Evolutionary conservation across 495 filamentous ascomycete species (phyloP).

Genomic region (Evansstolkia leycettana): DNA sequence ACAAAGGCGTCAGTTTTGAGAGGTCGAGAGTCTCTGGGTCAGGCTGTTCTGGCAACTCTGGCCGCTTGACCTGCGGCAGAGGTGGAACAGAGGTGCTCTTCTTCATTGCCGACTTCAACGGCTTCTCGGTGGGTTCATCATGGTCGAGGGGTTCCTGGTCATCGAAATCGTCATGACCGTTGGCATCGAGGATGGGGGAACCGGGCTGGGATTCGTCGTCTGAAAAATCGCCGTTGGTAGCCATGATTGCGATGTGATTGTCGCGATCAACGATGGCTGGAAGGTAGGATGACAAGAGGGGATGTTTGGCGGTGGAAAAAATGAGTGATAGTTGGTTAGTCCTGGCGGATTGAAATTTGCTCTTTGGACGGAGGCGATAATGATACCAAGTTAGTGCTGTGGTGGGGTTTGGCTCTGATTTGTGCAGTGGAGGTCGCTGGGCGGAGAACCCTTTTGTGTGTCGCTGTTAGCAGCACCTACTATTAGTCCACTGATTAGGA

Average conservation of each 20-base stretch:
- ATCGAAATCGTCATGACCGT: constrained; percentile 40
- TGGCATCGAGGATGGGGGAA: constrained; percentile 43
- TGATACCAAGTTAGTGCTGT: constrained; percentile 18
- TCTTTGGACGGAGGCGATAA: constrained; percentile 25
- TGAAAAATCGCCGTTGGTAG: constrained; percentile 50
- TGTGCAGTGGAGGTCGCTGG: constrained; percentile 34
- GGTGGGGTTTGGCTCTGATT: constrained; percentile 17
- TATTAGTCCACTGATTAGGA: too few relatives aligned
- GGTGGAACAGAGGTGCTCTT: constrained; percentile 34
- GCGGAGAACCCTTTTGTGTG: constrained; percentile 13
- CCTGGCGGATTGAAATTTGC: constrained; percentile 25
- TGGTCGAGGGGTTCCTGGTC: constrained; percentile 40
- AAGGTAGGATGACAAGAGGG: constrained; percentile 7
- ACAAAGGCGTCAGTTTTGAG: constrained; percentile 63
- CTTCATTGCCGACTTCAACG: constrained; percentile 56
- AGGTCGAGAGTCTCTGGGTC: constrained; percentile 78
- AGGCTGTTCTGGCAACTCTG: constrained; percentile 76
- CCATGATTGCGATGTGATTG: constrained; percentile 37
- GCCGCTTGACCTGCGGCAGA: constrained; percentile 34
- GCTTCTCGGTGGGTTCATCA: constrained; percentile 29
- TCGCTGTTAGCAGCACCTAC: too few relatives aligned
- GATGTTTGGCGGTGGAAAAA: constrained; percentile 11
- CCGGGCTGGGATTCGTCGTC: constrained; percentile 48
- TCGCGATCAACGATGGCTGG: constrained; percentile 6
- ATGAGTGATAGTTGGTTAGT: constrained; percentile 8